These are phyloP conservation scores for Leishmania tropica DNA, from an alignment of 208 protist species.

Conservation along the genomic window DNA sequence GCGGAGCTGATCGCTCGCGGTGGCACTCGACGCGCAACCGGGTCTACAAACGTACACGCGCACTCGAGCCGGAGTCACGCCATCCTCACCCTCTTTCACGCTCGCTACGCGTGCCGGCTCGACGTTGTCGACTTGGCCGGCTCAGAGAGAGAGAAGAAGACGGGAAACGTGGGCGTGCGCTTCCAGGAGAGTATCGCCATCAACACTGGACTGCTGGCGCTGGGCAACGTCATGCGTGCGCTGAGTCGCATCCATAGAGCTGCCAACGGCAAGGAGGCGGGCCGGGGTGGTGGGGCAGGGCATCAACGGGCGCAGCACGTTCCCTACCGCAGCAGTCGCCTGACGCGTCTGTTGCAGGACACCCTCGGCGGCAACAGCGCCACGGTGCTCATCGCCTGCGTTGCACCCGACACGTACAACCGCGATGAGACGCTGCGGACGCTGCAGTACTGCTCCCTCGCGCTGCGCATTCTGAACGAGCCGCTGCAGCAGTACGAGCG, in stretches of 20 bases:
- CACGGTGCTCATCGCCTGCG: constrained; percentile 89
- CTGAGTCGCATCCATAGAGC: constrained; percentile 60
- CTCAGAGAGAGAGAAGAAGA: constrained; percentile 85
- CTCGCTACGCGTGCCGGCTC: constrained; percentile 66
- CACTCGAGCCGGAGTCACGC: constrained; percentile 90
- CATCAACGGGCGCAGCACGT: constrained; percentile 45
- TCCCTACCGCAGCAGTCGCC: constrained; percentile 90
- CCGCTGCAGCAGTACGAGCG: constrained; percentile 56
- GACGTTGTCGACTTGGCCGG: constrained; percentile 96
- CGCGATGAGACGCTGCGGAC: constrained; percentile 90
- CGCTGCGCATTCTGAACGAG: constrained; percentile 89
- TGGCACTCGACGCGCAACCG: constrained; percentile 79
- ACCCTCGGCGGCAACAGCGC: constrained; percentile 88
- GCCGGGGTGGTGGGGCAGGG: not conserved
- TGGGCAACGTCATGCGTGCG: constrained; percentile 94
- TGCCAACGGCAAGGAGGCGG: not conserved
- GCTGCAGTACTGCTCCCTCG: constrained; percentile 92
- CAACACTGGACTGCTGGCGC: constrained; percentile 89
- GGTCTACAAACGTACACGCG: constrained; percentile 90
- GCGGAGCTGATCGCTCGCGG: constrained; percentile 76
- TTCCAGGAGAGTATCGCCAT: constrained; percentile 94
- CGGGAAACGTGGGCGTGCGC: constrained; percentile 72
- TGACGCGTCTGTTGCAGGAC: constrained; percentile 91
- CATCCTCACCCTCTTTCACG: constrained; percentile 92
- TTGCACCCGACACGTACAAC: constrained; percentile 72